Evolutionary conservation across 768 basidiomycete genomes (phyloP), one percentile per base, ranked within the genome.

Genomic region (Lactarius deliciosus): DNA sequence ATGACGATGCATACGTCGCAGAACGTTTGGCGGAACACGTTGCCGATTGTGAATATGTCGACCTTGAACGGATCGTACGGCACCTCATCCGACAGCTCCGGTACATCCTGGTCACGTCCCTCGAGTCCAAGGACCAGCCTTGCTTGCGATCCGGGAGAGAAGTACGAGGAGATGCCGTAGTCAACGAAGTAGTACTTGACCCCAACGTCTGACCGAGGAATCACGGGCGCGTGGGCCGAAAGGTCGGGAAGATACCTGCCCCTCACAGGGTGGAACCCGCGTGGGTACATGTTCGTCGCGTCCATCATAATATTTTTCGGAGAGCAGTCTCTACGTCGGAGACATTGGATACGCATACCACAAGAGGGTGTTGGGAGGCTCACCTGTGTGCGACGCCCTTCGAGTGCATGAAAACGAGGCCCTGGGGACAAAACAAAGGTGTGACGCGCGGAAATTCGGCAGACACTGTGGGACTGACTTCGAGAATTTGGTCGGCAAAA

Each of bases 21-120:
- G 32, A 32, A 32, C 32, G 32, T 32, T 32, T 32, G 32, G 5
- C 32, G 32, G 32, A 32, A 32, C 32, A 32, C 32, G 32, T 32
- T 32, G 32, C 32, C 32, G 32, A 32, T 32, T 32, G 32, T 68
- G 25, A 68, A 70, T 43, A 70, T 60, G 13, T 70, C 69, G 20
- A 68, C 69, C 36, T 68, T 68, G 67, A 70, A 70, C 10, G 69
- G 69, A 30, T 70, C 69, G 25, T 70, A 68, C 7, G 64, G 64
- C 5, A 64, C 57, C 0, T 25, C 25, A 7, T 57, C 20, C 2
- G 64, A 70, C 16, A 70, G 50, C 20, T 70, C 69, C 1, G 69
- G 69, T 7, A 70, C 66, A 6, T 70, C 66, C 30, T 41, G 63
- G n/a, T 70, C 66, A 5, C 69, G 60, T 3, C 65, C 65, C 0